Conservation (phyloP, 2,329 filamentous ascomycete genomes). For the Paecilomyces variotii region DNA sequence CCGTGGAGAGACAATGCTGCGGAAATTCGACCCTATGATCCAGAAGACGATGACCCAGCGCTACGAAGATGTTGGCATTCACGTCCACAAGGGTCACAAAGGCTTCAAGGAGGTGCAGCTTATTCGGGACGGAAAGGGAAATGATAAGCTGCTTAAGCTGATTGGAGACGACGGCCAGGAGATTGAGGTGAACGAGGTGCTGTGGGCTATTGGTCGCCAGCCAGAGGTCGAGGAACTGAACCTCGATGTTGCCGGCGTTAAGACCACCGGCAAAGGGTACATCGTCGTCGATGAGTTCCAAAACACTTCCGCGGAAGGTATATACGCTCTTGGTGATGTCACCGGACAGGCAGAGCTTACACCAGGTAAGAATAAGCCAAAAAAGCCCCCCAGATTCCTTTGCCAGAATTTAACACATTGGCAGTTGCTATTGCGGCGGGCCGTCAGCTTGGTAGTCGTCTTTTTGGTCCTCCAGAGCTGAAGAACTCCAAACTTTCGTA, state of each 20-base stretch:
- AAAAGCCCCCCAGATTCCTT: background rate
- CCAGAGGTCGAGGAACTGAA: conserved; percentile 39
- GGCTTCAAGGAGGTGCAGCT: conserved; percentile 42
- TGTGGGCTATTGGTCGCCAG: conserved; percentile 43
- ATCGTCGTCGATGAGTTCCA: conserved; percentile 44
- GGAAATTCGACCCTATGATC: conserved; percentile 47
- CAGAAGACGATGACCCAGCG: conserved; percentile 44
- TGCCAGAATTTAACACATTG: background rate
- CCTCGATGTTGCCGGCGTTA: conserved; percentile 35
- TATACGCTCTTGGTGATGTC: conserved; percentile 46
- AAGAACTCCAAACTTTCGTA: conserved; percentile 40
- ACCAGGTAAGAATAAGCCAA: conserved; percentile 28
- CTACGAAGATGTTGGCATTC: conserved; percentile 42
- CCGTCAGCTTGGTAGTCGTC: conserved; percentile 41
- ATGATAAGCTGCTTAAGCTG: conserved; percentile 40
- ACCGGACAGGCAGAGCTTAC: conserved; percentile 45
- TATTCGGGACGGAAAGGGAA: conserved; percentile 37
- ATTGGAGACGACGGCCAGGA: conserved; percentile 35
- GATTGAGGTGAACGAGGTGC: conserved; percentile 41
- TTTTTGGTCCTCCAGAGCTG: conserved; percentile 41
- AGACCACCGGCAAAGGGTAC: conserved; percentile 31
- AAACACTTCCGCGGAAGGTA: conserved; percentile 39
- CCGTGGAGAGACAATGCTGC: conserved; percentile 39
- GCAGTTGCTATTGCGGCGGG: conserved; percentile 45
- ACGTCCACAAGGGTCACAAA: conserved; percentile 39